phyloP scores from a whole-genome alignment of 208 protist species.

The Crithidia bombi region DNA sequence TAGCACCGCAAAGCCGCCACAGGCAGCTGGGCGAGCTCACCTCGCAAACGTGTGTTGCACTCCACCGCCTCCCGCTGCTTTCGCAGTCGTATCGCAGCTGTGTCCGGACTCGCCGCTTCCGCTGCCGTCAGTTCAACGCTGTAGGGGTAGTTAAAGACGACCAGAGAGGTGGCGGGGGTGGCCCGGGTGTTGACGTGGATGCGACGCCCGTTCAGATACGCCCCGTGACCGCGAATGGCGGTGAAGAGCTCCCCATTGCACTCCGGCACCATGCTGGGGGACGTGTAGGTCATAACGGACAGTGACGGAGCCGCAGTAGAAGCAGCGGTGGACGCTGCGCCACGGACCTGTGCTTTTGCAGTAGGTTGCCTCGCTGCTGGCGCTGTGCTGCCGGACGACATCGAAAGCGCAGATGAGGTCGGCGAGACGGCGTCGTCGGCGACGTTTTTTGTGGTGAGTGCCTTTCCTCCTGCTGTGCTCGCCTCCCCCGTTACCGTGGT shows the following conservation, averaged over 20 bases:
- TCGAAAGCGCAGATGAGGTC: too few relatives aligned
- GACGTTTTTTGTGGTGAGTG: too few relatives aligned
- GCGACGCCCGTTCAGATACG: constrained; percentile 61
- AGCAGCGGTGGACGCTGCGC: not conserved
- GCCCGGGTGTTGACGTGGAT: constrained; percentile 37
- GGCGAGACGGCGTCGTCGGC: too few relatives aligned
- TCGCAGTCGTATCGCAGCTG: constrained; percentile 7
- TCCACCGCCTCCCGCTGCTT: constrained; percentile 48
- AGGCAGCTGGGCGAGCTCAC: constrained; percentile 29
- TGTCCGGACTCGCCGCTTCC: constrained; percentile 11
- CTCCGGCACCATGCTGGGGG: constrained; percentile 28
- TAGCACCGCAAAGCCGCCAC: constrained; percentile 52
- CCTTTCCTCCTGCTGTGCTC: too few relatives aligned
- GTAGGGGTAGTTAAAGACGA: constrained; percentile 57
- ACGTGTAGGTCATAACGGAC: constrained; percentile 7
- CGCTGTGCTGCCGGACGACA: too few relatives aligned
- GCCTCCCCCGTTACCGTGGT: too few relatives aligned
- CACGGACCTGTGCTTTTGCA: not conserved
- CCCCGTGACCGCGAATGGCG: constrained; percentile 64
- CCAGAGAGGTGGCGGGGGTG: constrained; percentile 33
- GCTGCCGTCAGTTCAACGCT: constrained; percentile 27
- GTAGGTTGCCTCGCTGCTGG: not conserved
- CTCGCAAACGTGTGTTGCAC: constrained; percentile 35
- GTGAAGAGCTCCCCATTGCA: constrained; percentile 71
- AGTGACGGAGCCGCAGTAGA: not conserved